Percentiles rank a stretch among this genome's conserved stretches.
phyloP scores from a whole-genome alignment of 164 flowering plant species.

The Stephania japonica region DNA sequence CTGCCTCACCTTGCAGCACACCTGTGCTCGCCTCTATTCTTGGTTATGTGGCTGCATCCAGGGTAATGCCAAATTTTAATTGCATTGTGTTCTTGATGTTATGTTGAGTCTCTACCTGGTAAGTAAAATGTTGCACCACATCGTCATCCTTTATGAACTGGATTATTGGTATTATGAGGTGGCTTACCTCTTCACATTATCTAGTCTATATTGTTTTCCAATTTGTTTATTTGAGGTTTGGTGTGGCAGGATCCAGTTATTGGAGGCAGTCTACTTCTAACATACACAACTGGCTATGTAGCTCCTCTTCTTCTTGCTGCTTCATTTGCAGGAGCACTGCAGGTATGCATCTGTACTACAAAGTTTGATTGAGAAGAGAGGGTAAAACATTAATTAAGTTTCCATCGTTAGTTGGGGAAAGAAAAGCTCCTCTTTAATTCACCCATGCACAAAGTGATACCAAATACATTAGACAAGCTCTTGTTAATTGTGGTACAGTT shows the following conservation, averaged over 20 bases:
- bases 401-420: background rate
- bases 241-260: conserved; percentile 72
- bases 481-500: background rate
- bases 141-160: background rate
- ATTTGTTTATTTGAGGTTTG: background rate
- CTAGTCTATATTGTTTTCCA: background rate
- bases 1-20: conserved; percentile 97
- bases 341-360: conserved; percentile 35
- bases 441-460: background rate
- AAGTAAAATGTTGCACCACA: background rate
- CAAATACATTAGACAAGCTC: background rate
- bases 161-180: background rate
- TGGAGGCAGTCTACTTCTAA: conserved; percentile 88
- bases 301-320: conserved; percentile 96
- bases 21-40: conserved; percentile 89
- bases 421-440: background rate
- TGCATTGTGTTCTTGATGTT: background rate
- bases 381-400: too few relatives aligned
- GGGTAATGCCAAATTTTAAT: conserved; percentile 32
- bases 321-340: conserved; percentile 96
- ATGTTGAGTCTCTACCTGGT: background rate
- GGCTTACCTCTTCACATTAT: background rate
- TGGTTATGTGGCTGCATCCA: conserved; percentile 85
- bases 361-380: background rate
- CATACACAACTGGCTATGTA: conserved; percentile 97